Evolutionary conservation across 805 yeast genomes (phyloP).

Genomic region (Yamadazyma tumulicola): DNA sequence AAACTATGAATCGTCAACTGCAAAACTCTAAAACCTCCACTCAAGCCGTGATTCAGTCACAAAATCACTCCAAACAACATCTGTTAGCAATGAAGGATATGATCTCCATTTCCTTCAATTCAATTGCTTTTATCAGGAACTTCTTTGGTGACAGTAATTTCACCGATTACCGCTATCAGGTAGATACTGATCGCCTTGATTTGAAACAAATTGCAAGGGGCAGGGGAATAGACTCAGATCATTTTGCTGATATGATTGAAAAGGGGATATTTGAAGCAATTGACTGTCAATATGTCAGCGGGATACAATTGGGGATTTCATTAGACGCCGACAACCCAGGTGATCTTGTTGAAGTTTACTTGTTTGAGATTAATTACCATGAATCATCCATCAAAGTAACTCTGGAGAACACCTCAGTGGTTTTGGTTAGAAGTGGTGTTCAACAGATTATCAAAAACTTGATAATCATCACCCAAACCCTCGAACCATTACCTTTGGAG

Average conservation of each 20-base stretch:
- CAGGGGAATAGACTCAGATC: constrained; percentile 43
- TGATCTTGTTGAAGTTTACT: constrained; percentile 47
- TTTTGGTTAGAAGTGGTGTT: constrained; percentile 40
- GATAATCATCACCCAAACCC: constrained; percentile 49
- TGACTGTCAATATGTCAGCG: constrained; percentile 37
- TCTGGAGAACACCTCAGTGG: constrained; percentile 3
- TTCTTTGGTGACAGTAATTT: constrained; percentile 2
- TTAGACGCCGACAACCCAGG: constrained; percentile 40
- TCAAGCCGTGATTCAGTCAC: too few species aligned
- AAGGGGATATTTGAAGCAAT: constrained; percentile 46
- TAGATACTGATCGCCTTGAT: background rate
- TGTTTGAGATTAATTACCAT: constrained; percentile 45
- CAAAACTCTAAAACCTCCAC: too few species aligned
- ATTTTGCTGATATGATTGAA: constrained; percentile 52
- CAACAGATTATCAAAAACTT: constrained; percentile 50
- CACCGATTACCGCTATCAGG: background rate
- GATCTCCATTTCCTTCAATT: constrained; percentile 1
- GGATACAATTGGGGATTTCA: constrained; percentile 45
- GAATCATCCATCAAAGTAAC: constrained; percentile 12
- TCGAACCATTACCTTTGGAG: constrained; percentile 48
- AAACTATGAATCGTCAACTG: too few species aligned
- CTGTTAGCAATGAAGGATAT: background rate
- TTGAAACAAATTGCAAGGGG: constrained; percentile 47
- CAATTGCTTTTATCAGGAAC: constrained; percentile 7
- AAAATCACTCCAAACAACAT: too few species aligned